Conservation (phyloP, 257 asterid species). For the Solanum stenotomum region DNA sequence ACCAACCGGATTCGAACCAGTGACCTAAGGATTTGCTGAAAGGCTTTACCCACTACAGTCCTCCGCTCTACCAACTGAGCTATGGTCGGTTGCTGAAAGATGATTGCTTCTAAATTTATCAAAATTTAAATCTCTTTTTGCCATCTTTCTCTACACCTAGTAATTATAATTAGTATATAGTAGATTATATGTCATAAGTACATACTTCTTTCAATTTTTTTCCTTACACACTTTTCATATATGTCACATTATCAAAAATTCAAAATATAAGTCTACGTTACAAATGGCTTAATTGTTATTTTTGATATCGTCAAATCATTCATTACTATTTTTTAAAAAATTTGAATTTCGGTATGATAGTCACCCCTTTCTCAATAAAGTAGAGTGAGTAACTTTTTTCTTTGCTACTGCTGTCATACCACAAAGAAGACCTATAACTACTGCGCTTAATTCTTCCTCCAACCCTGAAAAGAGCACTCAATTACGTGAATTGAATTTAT, state of each 20-base stretch:
- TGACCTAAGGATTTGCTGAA: not conserved
- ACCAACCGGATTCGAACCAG: conserved; percentile 10
- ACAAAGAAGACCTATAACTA: not conserved
- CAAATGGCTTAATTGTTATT: not conserved
- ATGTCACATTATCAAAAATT: not conserved
- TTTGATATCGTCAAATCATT: not conserved
- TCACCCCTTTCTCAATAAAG: not conserved
- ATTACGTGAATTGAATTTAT: not conserved
- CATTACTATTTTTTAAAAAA: not conserved
- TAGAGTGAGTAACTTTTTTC: too few species aligned
- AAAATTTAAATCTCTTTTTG: rapidly evolving
- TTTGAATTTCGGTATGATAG: not conserved
- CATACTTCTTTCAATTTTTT: not conserved
- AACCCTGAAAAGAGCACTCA: not conserved
- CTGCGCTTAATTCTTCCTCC: not conserved
- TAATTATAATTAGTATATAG: not conserved
- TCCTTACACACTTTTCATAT: not conserved
- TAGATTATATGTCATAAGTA: not conserved
- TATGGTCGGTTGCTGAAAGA: not conserved
- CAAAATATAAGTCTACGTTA: not conserved
- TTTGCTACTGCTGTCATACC: not conserved
- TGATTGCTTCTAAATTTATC: rapidly evolving
- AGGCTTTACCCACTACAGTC: not conserved
- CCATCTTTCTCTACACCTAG: not conserved
- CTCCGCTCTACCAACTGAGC: conserved; percentile 7